These are phyloP conservation scores for Sarocladiaceae sp. DNA, from an alignment of 2,329 filamentous ascomycete species.

Conservation along the genomic window DNA sequence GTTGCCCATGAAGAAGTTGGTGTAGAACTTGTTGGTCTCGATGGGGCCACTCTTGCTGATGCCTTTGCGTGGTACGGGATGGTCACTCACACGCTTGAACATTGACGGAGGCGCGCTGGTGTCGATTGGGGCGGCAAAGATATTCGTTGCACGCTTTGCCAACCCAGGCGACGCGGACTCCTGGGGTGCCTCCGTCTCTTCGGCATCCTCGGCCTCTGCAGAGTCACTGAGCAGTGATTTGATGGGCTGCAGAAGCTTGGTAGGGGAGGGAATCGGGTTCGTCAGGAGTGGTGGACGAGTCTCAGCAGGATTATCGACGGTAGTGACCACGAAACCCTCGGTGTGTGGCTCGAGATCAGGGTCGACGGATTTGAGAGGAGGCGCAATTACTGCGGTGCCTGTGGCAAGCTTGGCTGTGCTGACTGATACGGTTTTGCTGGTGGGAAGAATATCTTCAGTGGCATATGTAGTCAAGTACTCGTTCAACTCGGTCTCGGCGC, in stretches of 20 bases:
- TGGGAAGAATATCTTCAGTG: conserved; percentile 22
- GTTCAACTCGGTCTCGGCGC: not conserved
- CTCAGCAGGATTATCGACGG: conserved; percentile 14
- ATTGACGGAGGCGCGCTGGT: conserved; percentile 44
- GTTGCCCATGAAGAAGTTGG: conserved; percentile 72
- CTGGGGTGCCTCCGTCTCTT: too few species aligned
- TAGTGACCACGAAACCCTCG: conserved; percentile 23
- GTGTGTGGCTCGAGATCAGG: conserved; percentile 24
- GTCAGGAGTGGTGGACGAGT: conserved; percentile 22
- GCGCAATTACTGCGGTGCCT: conserved; percentile 23
- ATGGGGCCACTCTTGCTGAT: conserved; percentile 47
- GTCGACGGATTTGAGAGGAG: conserved; percentile 20
- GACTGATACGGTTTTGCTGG: conserved; percentile 20
- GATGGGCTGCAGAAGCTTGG: conserved; percentile 25
- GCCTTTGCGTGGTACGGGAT: conserved; percentile 53
- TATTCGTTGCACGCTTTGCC: conserved; percentile 31
- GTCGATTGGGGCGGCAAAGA: conserved; percentile 53
- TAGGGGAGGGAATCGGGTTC: conserved; percentile 30
- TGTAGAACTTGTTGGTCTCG: conserved; percentile 76
- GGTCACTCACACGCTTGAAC: conserved; percentile 46
- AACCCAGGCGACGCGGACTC: not conserved
- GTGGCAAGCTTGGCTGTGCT: conserved; percentile 20
- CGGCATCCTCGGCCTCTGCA: not conserved
- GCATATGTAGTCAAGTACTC: conserved; percentile 21
- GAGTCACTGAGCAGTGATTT: not conserved